These are phyloP conservation scores for Coemansia reversa DNA, from an alignment of 192 early-diverging fungal species.

Conservation along the genomic window DNA sequence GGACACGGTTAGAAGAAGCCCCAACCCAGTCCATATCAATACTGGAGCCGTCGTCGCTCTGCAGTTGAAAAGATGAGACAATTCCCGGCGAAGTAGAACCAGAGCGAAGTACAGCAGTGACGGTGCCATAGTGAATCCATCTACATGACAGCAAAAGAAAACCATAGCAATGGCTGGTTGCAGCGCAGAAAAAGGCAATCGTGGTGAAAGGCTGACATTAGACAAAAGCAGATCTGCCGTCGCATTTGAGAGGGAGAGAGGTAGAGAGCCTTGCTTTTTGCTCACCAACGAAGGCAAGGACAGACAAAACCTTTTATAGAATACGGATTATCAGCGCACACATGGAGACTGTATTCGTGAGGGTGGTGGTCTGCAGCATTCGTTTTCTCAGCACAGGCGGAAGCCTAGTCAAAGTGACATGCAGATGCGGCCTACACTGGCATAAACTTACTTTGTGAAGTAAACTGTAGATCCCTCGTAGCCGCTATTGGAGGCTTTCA, in stretches of 20 bases:
- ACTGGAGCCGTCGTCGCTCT: conserved; percentile 58
- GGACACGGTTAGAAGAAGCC: conserved; percentile 51
- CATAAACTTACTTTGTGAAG: conserved; percentile 26
- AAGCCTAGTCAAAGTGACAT: background rate
- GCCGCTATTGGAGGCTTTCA: conserved; percentile 42
- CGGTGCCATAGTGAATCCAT: conserved; percentile 62
- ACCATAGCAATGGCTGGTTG: background rate
- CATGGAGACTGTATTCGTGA: background rate
- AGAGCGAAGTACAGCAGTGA: conserved; percentile 56
- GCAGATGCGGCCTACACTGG: background rate
- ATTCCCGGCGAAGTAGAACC: conserved; percentile 58
- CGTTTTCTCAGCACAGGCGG: background rate
- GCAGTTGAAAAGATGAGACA: conserved; percentile 61
- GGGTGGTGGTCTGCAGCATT: background rate
- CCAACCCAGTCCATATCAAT: conserved; percentile 67
- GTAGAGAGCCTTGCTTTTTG: background rate
- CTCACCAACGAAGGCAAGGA: background rate
- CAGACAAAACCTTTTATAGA: background rate
- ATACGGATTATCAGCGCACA: background rate
- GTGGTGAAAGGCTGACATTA: background rate
- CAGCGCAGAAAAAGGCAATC: conserved; percentile 2
- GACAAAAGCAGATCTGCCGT: background rate
- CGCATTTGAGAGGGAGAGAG: background rate
- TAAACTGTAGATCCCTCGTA: conserved; percentile 51
- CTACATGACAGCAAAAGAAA: conserved; percentile 16